Base-by-base conservation (phyloP, 805 yeast species). In the Saccharomycopsis amapae region DNA sequence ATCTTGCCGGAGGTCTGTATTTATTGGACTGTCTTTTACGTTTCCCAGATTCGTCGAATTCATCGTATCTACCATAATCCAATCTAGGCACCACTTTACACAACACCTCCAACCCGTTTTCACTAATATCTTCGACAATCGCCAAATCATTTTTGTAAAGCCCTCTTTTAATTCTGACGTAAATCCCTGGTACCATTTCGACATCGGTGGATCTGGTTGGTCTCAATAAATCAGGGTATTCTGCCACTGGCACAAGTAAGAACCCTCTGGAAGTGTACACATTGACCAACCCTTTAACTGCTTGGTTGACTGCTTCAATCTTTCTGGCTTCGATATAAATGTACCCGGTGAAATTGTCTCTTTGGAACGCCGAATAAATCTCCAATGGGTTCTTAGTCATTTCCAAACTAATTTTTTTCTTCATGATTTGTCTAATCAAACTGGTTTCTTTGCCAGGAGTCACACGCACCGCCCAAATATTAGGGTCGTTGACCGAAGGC, bases 401-500 rank as follows among this genome's bases (percentile, higher is more conserved):
- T 54, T 81, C 83, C 56, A 86, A 67, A 43, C 87, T 85, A 51
- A 81, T 66, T 68, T 86, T 85, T 67, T 89, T 87, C 56, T 89
- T 88, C 65, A 83, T 73, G 42, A 93, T 68, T 53, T 85, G 85
- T 53, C 87, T 78, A 20, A 93, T 95, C 53, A 89, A 44, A 87
- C 96, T 20, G 63, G 86, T 90, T 64, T 93, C 98, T 55, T 83
- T 79, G 41, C 97, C 97, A 28, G 85, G 87, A 58, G 94, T 78
- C 67, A 95, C 87, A 64, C 96, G 78, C 38, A 93, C 78, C 59
- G 96, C 97, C 85, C 96, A 93, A 56, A 93, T 86, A 45, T 87
- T 80, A 6, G 98, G 97, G 61, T 93, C 97, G 57, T 89, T 87
- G 48, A 93, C 95, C 26, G 97, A 87, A 10, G 98, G 98, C 64